Evolutionary conservation across 192 early-diverging fungal genomes (phyloP), one percentile per base, ranked within the genome.

Genomic region (Dissophora ornata): DNA sequence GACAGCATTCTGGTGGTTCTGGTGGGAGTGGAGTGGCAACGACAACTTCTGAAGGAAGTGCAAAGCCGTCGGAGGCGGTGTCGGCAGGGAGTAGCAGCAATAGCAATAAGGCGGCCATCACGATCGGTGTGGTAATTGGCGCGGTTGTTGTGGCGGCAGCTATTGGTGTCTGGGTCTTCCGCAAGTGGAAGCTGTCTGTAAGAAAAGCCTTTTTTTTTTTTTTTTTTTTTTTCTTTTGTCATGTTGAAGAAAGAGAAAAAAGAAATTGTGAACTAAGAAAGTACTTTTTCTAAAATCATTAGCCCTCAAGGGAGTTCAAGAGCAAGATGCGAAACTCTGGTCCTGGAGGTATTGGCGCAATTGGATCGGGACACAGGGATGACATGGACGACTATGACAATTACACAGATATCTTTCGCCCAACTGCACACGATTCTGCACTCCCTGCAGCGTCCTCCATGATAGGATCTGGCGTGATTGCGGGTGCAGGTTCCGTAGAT

Each of bases 131-230:
- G 9, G 75, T 54, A 2, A 33, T 79, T 36, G 75, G 58, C 3
- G 59, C 67, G 0, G 29, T 79, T 34, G 58, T 79, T 8, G 41
- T 67, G 7, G 59, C 46, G 10, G 75, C 32, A 2, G 60, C 52
- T 12, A 79, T 79, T n/a, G 66, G 52, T 26, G 66, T 80, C 40
- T 80, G 66, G 63, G 47, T 80, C 59, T 80, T 75, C 44, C 58
- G 70, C n/a, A 80, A 80, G 19, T 73, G 66, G 57, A 80, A 80
- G 18, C 52, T 75, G 4, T 63, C 68, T 28, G 74, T 80, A 80
- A 53, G 56, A 46, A 4, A 45, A 38, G 36, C 36, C 13, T 13
- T 13, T 38, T 9, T 9, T 13, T 38, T 38, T 13, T 13, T 13
- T n/a, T n/a, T n/a, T n/a, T n/a, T n/a, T n/a, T n/a, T n/a, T n/a